Percentiles rank a stretch among this genome's conserved stretches.
Evolutionary conservation across 225 moss, liverwort and hornwort species (phyloP).

Genomic region (Pseudoscleropodium purum): DNA sequence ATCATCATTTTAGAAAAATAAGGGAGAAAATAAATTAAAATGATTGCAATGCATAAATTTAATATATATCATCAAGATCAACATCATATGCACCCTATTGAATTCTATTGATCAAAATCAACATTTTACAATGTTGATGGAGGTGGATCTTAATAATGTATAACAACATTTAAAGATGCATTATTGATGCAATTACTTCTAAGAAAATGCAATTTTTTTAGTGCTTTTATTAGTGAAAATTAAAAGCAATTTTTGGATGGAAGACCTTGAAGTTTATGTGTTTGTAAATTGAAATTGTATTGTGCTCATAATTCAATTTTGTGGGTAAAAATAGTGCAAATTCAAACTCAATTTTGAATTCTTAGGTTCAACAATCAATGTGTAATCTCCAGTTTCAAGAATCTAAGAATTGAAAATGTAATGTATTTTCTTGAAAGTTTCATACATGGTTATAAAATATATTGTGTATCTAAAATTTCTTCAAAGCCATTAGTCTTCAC

Average conservation of each 20-base stretch:
- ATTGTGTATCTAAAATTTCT: not conserved
- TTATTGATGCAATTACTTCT: fast-evolving
- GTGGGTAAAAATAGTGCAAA: not conserved
- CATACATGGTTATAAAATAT: not conserved
- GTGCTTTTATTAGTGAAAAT: no score
- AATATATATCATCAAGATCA: not conserved
- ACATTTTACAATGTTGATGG: not conserved
- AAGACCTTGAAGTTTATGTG: not conserved
- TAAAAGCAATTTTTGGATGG: not conserved
- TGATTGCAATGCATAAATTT: not conserved
- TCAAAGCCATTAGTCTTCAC: no score
- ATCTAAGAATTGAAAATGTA: not conserved
- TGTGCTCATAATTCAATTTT: not conserved
- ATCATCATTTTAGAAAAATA: not conserved
- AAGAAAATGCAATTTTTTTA: not conserved
- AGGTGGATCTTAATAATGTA: not conserved
- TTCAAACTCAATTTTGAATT: not conserved
- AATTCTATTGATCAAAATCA: not conserved
- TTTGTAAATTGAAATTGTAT: not conserved
- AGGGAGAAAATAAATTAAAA: not conserved
- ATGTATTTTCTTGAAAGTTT: no score
- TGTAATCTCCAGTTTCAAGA: not conserved
- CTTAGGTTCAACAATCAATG: fast-evolving
- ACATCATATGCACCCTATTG: not conserved
- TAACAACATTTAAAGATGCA: not conserved